Conservation (phyloP, 2,329 filamentous ascomycete genomes). For the Parascedosporium putredinis region DNA sequence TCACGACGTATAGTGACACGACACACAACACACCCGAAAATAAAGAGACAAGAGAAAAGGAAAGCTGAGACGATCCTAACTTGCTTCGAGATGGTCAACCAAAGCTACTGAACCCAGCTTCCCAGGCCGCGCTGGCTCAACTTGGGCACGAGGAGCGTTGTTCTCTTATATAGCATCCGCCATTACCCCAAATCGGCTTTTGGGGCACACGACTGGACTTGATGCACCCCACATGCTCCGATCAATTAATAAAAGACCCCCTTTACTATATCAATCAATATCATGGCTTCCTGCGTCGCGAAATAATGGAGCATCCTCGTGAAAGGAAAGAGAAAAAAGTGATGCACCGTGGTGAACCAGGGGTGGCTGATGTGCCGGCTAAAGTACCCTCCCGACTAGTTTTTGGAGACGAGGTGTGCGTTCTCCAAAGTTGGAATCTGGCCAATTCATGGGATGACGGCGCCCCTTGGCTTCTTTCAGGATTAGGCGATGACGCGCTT, state of each 20-base stretch:
- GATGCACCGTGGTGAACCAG: background rate
- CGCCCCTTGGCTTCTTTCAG: background rate
- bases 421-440: background rate
- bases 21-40: too few species aligned
- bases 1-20: too few species aligned
- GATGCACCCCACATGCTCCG: background rate
- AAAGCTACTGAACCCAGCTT: background rate
- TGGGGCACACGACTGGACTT: background rate
- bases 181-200: background rate
- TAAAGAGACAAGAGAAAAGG: background rate
- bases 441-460: background rate
- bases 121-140: too few species aligned
- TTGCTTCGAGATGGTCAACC: background rate
- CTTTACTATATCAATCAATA: background rate
- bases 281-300: background rate
- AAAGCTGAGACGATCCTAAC: background rate
- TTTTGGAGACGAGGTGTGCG: background rate
- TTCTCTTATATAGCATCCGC: background rate
- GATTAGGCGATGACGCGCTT: constrained; percentile 1
- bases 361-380: background rate
- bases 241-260: background rate
- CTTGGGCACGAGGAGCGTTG: background rate
- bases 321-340: too few species aligned
- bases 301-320: background rate
- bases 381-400: background rate